Evolutionary conservation across 129 eudicot species (phyloP).

Genomic region (Arctium lappa): DNA sequence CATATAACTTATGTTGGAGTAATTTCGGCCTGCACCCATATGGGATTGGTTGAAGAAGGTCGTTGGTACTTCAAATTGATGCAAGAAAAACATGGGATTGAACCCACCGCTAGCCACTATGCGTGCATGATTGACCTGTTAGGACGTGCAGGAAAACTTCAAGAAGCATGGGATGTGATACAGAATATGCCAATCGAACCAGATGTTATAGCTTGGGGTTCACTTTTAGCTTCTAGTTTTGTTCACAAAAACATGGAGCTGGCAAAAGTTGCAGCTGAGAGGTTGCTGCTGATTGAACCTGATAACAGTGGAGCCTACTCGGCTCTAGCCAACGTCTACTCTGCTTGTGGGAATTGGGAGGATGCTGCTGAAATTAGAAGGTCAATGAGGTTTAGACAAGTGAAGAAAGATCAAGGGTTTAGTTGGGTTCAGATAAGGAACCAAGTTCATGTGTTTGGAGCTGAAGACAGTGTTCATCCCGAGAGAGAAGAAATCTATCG

Average conservation of each 20-base stretch:
- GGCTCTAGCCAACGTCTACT: constrained; percentile 70
- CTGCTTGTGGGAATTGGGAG: constrained; percentile 82
- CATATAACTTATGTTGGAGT: constrained; percentile 89
- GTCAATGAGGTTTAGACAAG: constrained; percentile 65
- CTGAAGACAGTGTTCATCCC: constrained; percentile 69
- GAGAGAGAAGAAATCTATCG: constrained; percentile 56
- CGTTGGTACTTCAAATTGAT: constrained; percentile 52
- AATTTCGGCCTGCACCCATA: constrained; percentile 83
- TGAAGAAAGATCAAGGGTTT: constrained; percentile 85
- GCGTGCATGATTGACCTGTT: constrained; percentile 79
- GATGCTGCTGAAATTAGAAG: constrained; percentile 68
- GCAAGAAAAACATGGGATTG: constrained; percentile 62
- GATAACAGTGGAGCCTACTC: constrained; percentile 84
- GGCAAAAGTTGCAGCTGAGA: constrained; percentile 66
- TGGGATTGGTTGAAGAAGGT: constrained; percentile 71
- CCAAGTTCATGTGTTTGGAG: constrained; percentile 74
- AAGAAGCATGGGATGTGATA: constrained; percentile 60
- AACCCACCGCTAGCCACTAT: constrained; percentile 69
- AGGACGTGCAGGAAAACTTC: constrained; percentile 75
- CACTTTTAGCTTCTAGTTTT: constrained; percentile 67
- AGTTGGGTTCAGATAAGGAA: constrained; percentile 74
- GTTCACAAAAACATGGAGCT: constrained; percentile 71
- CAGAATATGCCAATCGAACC: constrained; percentile 77
- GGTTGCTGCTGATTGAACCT: constrained; percentile 57
- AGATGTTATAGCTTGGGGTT: constrained; percentile 76